Percentiles rank a stretch among this genome's conserved stretches.
These are phyloP conservation scores for Clavispora santaluciae DNA, from an alignment of 805 yeast genomes.

Conservation along the genomic window DNA sequence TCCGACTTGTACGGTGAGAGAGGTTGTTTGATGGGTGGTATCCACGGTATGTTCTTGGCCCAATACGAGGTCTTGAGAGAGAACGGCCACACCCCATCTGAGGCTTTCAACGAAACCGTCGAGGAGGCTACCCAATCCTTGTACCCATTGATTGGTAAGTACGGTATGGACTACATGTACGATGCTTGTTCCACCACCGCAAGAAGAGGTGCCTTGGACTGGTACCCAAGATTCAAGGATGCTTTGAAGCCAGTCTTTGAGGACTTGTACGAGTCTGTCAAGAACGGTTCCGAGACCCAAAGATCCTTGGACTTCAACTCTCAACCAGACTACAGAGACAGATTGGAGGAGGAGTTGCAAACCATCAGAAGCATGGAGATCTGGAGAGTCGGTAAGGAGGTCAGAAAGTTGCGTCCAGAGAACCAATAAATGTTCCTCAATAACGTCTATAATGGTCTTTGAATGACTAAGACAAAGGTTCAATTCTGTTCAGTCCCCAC, in stretches of 20 bases:
- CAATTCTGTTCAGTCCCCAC: slow-evolving; percentile 12
- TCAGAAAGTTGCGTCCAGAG: slow-evolving; percentile 99
- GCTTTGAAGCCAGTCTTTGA: slow-evolving; percentile 98
- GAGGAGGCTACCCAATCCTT: slow-evolving; percentile 99
- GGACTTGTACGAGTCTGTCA: slow-evolving; percentile 91
- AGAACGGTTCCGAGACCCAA: slow-evolving; percentile 95
- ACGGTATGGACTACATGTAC: slow-evolving; percentile 99
- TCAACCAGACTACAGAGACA: slow-evolving; percentile 95
- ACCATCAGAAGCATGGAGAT: slow-evolving; percentile 96
- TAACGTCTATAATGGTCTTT: slow-evolving; percentile 23
- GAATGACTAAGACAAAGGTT: slow-evolving; percentile 33
- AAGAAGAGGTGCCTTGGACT: slow-evolving; percentile 99
- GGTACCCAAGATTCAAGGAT: slow-evolving; percentile 99
- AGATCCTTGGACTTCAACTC: slow-evolving; percentile 98
- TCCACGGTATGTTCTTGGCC: slow-evolving; percentile 99
- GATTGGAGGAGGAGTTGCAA: slow-evolving; percentile 88
- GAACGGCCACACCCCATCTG: slow-evolving; percentile 99
- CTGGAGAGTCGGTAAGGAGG: slow-evolving; percentile 99
- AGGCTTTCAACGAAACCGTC: slow-evolving; percentile 99
- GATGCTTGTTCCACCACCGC: slow-evolving; percentile 99
- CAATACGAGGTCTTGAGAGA: slow-evolving; percentile 99
- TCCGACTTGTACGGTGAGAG: slow-evolving; percentile 99
- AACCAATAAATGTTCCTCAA: slow-evolving; percentile 60
- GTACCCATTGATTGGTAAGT: slow-evolving; percentile 97
- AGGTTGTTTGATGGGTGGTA: slow-evolving; percentile 99